Evolutionary conservation across 2,329 filamentous ascomycete genomes (phyloP).

Genomic region (Beauveria bassiana): DNA sequence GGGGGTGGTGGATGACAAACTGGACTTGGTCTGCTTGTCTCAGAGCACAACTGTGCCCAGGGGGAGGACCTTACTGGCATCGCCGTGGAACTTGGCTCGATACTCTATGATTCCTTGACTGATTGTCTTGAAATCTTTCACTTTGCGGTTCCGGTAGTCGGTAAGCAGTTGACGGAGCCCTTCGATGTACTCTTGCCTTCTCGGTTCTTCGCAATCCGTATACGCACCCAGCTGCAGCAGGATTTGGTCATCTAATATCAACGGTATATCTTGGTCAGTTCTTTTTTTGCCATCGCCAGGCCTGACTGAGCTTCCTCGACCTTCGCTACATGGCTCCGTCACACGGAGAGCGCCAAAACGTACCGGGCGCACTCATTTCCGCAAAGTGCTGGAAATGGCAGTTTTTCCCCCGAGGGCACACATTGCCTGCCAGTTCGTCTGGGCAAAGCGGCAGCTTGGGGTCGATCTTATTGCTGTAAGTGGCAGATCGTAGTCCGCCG

Average conservation of each 20-base stretch:
- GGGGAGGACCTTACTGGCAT: conserved; percentile 55
- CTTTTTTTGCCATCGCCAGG: conserved; percentile 32
- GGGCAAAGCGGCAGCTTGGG: conserved; percentile 66
- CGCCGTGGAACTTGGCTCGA: conserved; percentile 55
- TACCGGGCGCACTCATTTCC: conserved; percentile 31
- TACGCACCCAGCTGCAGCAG: conserved; percentile 63
- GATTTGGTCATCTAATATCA: conserved; percentile 59
- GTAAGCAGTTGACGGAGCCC: conserved; percentile 56
- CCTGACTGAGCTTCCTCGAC: neutral
- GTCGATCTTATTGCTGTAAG: conserved; percentile 88
- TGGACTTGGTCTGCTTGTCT: conserved; percentile 9
- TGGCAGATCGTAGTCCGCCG: conserved; percentile 79
- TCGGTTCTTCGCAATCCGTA: conserved; percentile 54
- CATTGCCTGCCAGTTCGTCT: conserved; percentile 60
- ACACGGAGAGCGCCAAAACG: conserved; percentile 23
- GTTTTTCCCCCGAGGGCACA: conserved; percentile 60
- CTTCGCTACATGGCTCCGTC: neutral
- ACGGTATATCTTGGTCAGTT: conserved; percentile 36
- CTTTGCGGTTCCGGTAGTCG: conserved; percentile 49
- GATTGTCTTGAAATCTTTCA: conserved; percentile 60
- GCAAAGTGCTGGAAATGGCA: conserved; percentile 76
- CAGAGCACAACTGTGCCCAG: conserved; percentile 41
- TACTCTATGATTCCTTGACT: conserved; percentile 60
- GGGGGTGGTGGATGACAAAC: neutral
- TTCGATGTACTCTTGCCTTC: conserved; percentile 53